Evolutionary conservation across 179 eudicot genomes (phyloP), one percentile per base, ranked within the genome.

Genomic region (Silene noctiflora): DNA sequence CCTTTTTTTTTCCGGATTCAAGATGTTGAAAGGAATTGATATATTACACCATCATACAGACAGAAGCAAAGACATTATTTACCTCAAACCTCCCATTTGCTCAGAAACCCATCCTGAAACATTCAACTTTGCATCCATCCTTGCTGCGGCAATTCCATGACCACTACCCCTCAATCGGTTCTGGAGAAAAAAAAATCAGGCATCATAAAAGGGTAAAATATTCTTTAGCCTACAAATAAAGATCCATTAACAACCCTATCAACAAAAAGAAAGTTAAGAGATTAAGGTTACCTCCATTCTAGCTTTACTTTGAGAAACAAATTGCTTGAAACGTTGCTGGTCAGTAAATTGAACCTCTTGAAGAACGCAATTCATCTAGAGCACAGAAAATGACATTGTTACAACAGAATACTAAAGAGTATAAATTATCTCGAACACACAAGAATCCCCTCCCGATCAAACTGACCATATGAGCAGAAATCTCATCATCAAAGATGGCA

Each of bases 301-400:
- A 67, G 97, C 91, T 89, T 84, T 95, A 90, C 99, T 91, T 82
- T 95, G 99, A 71, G 95, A 91, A 83, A 95, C 97, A 86, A 95
- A 95, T 88, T 95, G 99, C 89, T 89, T 95, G 80, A 95, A 95
- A 48, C 99, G 93, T 77, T 88, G 89, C 76, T 91, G 97, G 81
- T 95, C 99, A 73, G 96, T 90, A 77, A 95, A 89, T 55, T 91
- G 93, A 73, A 95, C 99, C 82, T 95, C 99, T 86, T 93, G 98
- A 72, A 93, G 85, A 74, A 93, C 79, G 60, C 89, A 62, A 78
- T 89, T 93, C 67, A 79, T 78, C 81, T 78, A 72, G 39, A 72
- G 55, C 33, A 63, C 76, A 73, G 66, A 42, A 55, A 19, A 73
- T 31, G 59, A 46, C 76, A 78, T 64, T 33, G 55, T 56, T 55